phyloP scores from a whole-genome alignment of 768 basidiomycete genomes.

The Hygrocybe coccinea region DNA sequence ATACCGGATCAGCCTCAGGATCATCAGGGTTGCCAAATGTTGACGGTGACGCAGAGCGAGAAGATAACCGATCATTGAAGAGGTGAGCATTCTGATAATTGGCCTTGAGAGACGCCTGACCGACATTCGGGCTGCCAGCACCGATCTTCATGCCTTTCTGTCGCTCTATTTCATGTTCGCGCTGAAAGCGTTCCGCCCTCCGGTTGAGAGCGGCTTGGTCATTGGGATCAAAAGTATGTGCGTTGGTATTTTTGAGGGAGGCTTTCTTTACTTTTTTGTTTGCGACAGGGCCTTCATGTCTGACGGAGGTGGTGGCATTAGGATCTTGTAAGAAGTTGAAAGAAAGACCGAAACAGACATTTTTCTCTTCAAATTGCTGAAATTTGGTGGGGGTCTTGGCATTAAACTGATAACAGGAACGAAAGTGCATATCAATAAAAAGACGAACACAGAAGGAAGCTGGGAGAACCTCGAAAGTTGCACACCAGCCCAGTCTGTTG shows the following conservation, averaged over 20 bases:
- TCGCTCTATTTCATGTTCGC: slow-evolving; percentile 83
- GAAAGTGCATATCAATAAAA: slow-evolving; percentile 5
- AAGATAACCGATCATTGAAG: slow-evolving; percentile 43
- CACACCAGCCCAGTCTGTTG: slow-evolving; percentile 89
- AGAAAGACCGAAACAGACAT: slow-evolving; percentile 48
- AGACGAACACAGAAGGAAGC: slow-evolving; percentile 17
- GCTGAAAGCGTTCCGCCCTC: slow-evolving; percentile 84
- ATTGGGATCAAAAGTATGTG: slow-evolving; percentile 47
- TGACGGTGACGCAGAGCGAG: slow-evolving; percentile 48
- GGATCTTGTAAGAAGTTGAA: neutral
- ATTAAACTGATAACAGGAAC: slow-evolving; percentile 42
- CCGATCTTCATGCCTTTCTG: slow-evolving; percentile 46
- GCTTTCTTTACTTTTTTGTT: slow-evolving; percentile 63
- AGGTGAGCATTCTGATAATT: slow-evolving; percentile 51
- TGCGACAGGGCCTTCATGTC: slow-evolving; percentile 36
- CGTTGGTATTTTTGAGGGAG: slow-evolving; percentile 37
- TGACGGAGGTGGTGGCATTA: slow-evolving; percentile 14
- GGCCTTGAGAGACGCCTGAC: slow-evolving; percentile 39
- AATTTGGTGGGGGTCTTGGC: slow-evolving; percentile 51
- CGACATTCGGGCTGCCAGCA: slow-evolving; percentile 19
- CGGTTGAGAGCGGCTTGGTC: slow-evolving; percentile 68
- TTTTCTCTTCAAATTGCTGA: slow-evolving; percentile 65
- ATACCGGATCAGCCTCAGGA: slow-evolving; percentile 67
- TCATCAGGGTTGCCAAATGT: slow-evolving; percentile 45
- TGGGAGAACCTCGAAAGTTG: slow-evolving; percentile 73